Base-by-base conservation (phyloP, 768 basidiomycete genomes). In the Rhizopogon roseolus region DNA sequence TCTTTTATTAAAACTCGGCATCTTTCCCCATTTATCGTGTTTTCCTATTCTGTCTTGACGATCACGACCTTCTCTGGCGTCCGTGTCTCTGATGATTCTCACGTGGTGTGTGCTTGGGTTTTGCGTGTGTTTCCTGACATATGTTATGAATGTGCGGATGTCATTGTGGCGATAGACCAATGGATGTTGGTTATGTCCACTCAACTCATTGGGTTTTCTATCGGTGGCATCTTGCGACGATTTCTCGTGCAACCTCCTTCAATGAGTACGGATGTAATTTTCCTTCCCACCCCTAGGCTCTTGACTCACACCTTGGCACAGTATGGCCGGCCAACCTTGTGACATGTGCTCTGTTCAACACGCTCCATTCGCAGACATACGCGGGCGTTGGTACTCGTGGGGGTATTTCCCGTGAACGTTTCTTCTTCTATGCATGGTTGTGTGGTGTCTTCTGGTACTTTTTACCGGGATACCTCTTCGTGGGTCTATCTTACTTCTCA, bases 301-400 rank as follows among this genome's bases (percentile, higher is more conserved):
- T 2, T 49, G 25, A 19, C 34, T 34, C 10, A 28, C 41, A 27
- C 13, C 52, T 52, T 54, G 54, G 55, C 34, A n/a, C 52, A 83
- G 85, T 90, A 41, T 90, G 88, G 88, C 88, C 88, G 1, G 77
- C 79, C 53, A 82, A 83, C 39, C 73, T 90, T 5, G 88, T 89
- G 11, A 73, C 78, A 0, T 87, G 86, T 60, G 83, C 85, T 2
- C 61, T 89, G 3, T 88, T 86, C 66, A 89, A 90, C 58, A 90
- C 87, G 0, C 75, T 90, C 7, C 88, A 90, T 64, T 80, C 81
- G 0, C 76, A 81, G 50, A 53, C 60, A 14, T 78, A 78, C 53
- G 55, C 67, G 4, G 80, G 80, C 38, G 71, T 74, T 14, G 74
- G 76, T 6, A 61, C 49, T 13, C 71, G 66, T 5, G 77, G 75